Evolutionary conservation across 441 rosid genomes (phyloP), one percentile per base, ranked within the genome.

Genomic region (Aleurites moluccanus): DNA sequence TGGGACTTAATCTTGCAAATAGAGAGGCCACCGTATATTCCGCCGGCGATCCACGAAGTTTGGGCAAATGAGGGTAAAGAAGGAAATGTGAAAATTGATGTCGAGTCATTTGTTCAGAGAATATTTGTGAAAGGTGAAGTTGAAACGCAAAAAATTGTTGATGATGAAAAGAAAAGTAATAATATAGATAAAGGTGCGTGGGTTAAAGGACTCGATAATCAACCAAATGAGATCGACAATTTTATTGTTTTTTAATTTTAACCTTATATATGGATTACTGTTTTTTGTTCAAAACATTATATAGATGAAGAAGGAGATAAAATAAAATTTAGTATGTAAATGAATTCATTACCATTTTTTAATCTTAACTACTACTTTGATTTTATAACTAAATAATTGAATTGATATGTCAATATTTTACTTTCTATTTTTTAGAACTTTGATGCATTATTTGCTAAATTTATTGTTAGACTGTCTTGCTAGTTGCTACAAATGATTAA

Each of bases 1-100:
- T 92, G 96, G 98, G 87, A 82, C 20, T 25, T 74, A 42, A 62
- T 91, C 27, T 2, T 82, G 62, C 73, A 72, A 66, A 59, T 92
- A 18, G 30, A 79, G 6, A 79, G 96, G 75, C 90, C 98, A 8
- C 94, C 96, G 61, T 85, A 85, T 49, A 84, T 91, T 61, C 98
- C 81, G 21, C 45, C 13, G 40, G 2, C 30, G 10, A 81, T 62
- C 8, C 52, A 55, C 3, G 82, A 73, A 53, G 57, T 40, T 2
- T 3, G 75, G 75, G 79, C 11, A 9, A 74, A 9, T 3, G 78
- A 69, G 62, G 81, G 64, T 15, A 73, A 0, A 8, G 77, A 73
- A 1, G 84, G 63, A 53, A 77, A 14, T 63, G 81, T 69, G 14
- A 74, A 74, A 69, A 72, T 87, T 3, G 90, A 92, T 60, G 86